A percentile compares a stretch with the other conserved stretches of the same genome.
phyloP scores from a whole-genome alignment of 805 yeast genomes.

The Blastobotrys parvus region DNA sequence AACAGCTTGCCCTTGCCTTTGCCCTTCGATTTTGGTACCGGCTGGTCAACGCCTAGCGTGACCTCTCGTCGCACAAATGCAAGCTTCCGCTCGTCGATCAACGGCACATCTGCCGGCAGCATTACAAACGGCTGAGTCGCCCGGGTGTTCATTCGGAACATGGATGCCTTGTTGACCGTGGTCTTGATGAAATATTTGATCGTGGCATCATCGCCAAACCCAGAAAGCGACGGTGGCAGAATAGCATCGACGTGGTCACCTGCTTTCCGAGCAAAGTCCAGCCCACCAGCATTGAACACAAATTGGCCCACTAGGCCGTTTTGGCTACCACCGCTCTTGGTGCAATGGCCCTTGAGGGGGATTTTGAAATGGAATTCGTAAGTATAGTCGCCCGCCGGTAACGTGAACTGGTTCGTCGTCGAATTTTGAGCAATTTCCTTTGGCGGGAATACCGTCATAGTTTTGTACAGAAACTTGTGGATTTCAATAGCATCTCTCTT shows the following conservation, averaged over 20 bases:
- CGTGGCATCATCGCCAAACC: conserved; percentile 18
- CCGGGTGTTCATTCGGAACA: conserved; percentile 41
- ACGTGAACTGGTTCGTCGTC: conserved; percentile 22
- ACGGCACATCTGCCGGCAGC: conserved; percentile 34
- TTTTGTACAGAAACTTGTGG: conserved; percentile 23
- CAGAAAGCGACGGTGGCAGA: conserved; percentile 29
- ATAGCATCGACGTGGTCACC: conserved; percentile 15
- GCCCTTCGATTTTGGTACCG: conserved; percentile 4
- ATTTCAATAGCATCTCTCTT: conserved; percentile 16
- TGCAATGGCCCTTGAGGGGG: conserved; percentile 24
- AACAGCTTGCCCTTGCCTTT: conserved; percentile 8
- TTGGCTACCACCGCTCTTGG: neutral
- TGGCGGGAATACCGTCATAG: conserved; percentile 31
- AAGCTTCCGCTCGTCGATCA: conserved; percentile 19
- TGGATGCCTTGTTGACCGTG: conserved; percentile 46
- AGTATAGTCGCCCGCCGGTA: conserved; percentile 27
- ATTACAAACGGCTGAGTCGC: conserved; percentile 43
- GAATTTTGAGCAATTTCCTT: conserved; percentile 15
- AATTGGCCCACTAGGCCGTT: neutral
- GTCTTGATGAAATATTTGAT: conserved; percentile 51
- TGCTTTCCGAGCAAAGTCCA: conserved; percentile 12
- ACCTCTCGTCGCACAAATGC: conserved; percentile 36
- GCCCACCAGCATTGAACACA: conserved; percentile 7
- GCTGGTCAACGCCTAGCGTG: conserved; percentile 9
- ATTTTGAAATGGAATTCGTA: conserved; percentile 29